Base-by-base conservation (phyloP, 2,329 filamentous ascomycete genomes). In the Penicillium corylophilum region DNA sequence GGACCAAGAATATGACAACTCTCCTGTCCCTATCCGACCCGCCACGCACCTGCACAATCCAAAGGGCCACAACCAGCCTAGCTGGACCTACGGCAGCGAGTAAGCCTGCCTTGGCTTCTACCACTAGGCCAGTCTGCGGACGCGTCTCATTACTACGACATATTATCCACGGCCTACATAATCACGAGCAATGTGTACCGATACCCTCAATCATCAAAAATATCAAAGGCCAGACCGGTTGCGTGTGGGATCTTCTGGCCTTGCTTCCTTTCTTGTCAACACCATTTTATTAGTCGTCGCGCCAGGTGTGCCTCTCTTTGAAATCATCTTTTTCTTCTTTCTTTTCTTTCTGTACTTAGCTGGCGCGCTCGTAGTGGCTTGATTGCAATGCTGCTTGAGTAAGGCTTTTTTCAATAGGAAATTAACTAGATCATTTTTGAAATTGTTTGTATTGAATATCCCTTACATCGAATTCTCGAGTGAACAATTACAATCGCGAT, bases 21-120 rank as follows among this genome's bases (percentile, higher is more conserved):
- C 67, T 16, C 67, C 72, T 5, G 62, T 69, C 47, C 62, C 67
- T 7, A 59, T 56, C 40, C 64, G 67, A 46, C 61, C 55, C 38
- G 57, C 63, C 2, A 62, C 63, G 10, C 50, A 64, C 15, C 56
- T 65, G 55, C 63, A 59, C 10, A 50, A 59, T 7, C 54, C 65
- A 28, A 56, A 56, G 9, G 59, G 62, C 40, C 63, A 66, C 44
- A 71, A 71, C 46, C 66, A 73, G 55, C 61, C 63, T 18, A 71
- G 61, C 52, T 81, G 76, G 74, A 69, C 64, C 1, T 64, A 79
- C 57, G 74, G 70, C 24, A 71, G 72, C 56, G 70, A 71, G 54
- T 63, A 56, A 55, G 35, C 33, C 7, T 8, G 2, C n/a, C 33
- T 18, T 35, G 2, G 33, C n/a, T n/a, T 18, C 8, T n/a, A 18